These are phyloP conservation scores for Furcasterigmium sp. DNA, from an alignment of 2,329 filamentous ascomycete species.

Conservation along the genomic window DNA sequence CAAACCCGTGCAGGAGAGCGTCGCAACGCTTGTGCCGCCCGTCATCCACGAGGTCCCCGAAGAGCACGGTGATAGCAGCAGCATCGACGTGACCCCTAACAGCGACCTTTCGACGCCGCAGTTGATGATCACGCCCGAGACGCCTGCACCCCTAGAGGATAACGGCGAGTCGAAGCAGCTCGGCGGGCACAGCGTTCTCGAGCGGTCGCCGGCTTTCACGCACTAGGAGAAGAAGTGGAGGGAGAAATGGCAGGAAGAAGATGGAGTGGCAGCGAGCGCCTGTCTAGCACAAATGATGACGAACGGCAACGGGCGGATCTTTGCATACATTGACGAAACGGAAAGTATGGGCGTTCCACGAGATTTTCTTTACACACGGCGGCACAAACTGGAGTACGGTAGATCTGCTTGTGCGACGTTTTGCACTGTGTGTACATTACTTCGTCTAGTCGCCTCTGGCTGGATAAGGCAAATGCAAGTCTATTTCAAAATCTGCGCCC, in stretches of 20 bases:
- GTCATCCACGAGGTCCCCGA: conserved; percentile 19
- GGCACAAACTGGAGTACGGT: neutral
- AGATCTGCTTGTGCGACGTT: neutral
- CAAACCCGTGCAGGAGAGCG: conserved; percentile 12
- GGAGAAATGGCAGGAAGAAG: neutral
- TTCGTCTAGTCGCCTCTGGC: conserved; percentile 4
- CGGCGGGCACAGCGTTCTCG: conserved; percentile 30
- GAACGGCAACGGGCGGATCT: neutral
- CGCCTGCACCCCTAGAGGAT: conserved; percentile 31
- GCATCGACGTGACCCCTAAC: conserved; percentile 5
- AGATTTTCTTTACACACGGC: conserved; percentile 3
- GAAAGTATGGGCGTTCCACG: conserved; percentile 8
- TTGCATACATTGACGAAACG: conserved; percentile 10
- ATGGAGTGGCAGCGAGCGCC: neutral
- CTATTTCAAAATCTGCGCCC: neutral
- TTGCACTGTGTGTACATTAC: conserved; percentile 1
- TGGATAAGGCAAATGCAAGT: conserved; percentile 2
- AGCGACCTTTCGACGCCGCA: conserved; percentile 28
- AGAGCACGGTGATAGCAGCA: conserved; percentile 20
- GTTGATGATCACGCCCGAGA: conserved; percentile 44
- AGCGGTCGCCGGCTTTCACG: conserved; percentile 25
- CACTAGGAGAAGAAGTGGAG: conserved; percentile 18
- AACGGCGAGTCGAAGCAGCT: conserved; percentile 37
- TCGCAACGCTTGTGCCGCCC: conserved; percentile 6
- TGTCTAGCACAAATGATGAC: neutral